Percentiles rank a stretch among this genome's conserved stretches.
phyloP scores from a whole-genome alignment of 805 yeast species.

The Ogataea kodamae region DNA sequence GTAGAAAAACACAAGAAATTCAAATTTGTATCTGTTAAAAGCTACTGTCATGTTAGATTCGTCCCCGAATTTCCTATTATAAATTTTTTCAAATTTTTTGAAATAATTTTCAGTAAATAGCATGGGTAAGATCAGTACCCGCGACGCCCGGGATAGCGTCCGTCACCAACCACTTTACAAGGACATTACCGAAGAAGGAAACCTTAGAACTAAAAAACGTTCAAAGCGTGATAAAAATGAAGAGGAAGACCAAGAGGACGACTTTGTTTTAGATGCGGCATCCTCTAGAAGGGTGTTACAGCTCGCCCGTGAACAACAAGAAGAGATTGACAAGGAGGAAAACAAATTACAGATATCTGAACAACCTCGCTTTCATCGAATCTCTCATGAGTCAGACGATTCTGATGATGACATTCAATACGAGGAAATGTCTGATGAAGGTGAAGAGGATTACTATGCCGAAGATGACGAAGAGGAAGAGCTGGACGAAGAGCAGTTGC shows the following conservation, averaged over 20 bases:
- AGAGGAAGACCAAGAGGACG: conserved; percentile 48
- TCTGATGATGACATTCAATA: conserved; percentile 28
- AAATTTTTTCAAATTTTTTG: conserved; percentile 13
- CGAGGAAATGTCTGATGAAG: conserved; percentile 35
- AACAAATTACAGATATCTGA: conserved; percentile 26
- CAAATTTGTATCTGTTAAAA: conserved; percentile 1
- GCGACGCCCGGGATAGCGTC: conserved; percentile 48
- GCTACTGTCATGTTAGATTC: conserved; percentile 14
- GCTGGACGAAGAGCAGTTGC: conserved; percentile 79
- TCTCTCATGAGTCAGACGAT: conserved; percentile 36
- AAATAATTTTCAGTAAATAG: conserved; percentile 2
- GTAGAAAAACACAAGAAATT: conserved; percentile 3
- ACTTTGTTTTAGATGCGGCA: conserved; percentile 71
- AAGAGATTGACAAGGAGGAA: conserved; percentile 76
- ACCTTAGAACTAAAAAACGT: conserved; percentile 43
- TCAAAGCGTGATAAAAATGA: conserved; percentile 29
- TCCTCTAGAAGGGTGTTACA: conserved; percentile 82
- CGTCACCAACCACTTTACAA: conserved; percentile 81
- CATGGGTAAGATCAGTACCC: conserved; percentile 67
- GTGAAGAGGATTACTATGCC: conserved; percentile 37
- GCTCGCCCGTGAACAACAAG: conserved; percentile 90
- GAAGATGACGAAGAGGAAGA: conserved; percentile 54
- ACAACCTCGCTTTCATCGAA: conserved; percentile 30
- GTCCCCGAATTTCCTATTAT: conserved; percentile 10
- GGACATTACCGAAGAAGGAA: conserved; percentile 77